Evolutionary conservation across 2,329 filamentous ascomycete genomes (phyloP).

Genomic region (Talaromyces sp.): DNA sequence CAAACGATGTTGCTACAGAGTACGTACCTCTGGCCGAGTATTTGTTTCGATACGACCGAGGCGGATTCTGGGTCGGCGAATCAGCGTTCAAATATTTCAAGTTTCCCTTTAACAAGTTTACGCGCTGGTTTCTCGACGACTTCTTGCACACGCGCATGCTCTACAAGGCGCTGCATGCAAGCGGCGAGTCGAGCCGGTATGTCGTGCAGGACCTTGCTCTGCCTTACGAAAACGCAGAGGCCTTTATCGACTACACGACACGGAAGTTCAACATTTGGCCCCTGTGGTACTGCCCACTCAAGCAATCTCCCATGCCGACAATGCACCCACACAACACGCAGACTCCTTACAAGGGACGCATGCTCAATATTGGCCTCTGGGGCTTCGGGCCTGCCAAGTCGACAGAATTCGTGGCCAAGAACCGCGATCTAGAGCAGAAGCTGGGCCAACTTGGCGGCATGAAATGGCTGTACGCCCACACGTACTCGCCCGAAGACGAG

Average conservation of each 20-base stretch:
- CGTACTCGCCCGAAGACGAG: conserved; percentile 65
- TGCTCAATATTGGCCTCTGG: conserved; percentile 66
- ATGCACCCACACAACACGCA: conserved; percentile 11
- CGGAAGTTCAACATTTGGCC: conserved; percentile 46
- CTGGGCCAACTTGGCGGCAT: conserved; percentile 65
- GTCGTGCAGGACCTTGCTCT: conserved; percentile 61
- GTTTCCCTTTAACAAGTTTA: conserved; percentile 55
- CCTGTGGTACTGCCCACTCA: conserved; percentile 54
- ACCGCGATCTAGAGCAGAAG: conserved; percentile 66
- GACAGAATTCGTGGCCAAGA: conserved; percentile 60
- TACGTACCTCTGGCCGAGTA: conserved; percentile 40
- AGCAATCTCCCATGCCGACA: conserved; percentile 15
- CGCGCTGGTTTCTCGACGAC: conserved; percentile 54
- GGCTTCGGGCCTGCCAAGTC: conserved; percentile 60
- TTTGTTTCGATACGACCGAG: conserved; percentile 51
- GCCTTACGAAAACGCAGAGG: conserved; percentile 46
- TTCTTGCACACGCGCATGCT: conserved; percentile 59
- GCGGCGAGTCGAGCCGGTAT: conserved; percentile 50
- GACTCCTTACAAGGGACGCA: not conserved
- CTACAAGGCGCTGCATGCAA: conserved; percentile 58
- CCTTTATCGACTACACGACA: conserved; percentile 51
- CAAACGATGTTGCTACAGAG: conserved; percentile 36
- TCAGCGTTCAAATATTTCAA: conserved; percentile 59
- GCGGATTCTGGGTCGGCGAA: conserved; percentile 59
- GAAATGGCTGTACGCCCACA: conserved; percentile 85